These are phyloP conservation scores for Blastomyces percursus DNA, from an alignment of 2,329 filamentous ascomycete genomes.

Conservation along the genomic window DNA sequence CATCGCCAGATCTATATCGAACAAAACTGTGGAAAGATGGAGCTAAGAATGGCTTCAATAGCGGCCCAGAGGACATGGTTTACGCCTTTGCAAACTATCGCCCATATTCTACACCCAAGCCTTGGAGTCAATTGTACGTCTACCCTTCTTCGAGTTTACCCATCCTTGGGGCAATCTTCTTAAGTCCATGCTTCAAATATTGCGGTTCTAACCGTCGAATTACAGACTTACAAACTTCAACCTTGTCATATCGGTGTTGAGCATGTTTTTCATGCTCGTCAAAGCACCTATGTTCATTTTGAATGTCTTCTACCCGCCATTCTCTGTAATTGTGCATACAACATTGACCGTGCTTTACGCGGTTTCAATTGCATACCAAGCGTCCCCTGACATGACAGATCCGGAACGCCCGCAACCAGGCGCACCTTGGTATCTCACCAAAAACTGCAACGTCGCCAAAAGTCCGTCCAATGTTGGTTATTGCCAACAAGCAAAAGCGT, in stretches of 20 bases:
- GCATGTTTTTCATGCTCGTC: conserved; percentile 49
- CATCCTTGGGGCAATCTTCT: not conserved
- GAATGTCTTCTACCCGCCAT: conserved; percentile 46
- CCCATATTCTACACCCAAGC: conserved; percentile 42
- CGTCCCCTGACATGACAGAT: conserved; percentile 48
- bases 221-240: conserved; percentile 50
- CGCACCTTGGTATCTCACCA: conserved; percentile 53
- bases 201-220: not conserved
- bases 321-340: conserved; percentile 44
- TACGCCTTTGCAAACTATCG: conserved; percentile 51
- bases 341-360: conserved; percentile 44
- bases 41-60: conserved; percentile 52
- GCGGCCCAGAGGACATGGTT: conserved; percentile 44
- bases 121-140: conserved; percentile 51
- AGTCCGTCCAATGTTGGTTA: conserved; percentile 40
- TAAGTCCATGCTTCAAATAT: too few relatives aligned
- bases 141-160: not conserved
- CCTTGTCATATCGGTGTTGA: conserved; percentile 50
- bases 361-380: conserved; percentile 46
- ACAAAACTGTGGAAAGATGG: conserved; percentile 53
- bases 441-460: conserved; percentile 45
- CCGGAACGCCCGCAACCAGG: conserved; percentile 43
- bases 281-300: conserved; percentile 48
- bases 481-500: conserved; percentile 50
- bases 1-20: conserved; percentile 50